These are phyloP conservation scores for Talaromyces sp. DNA, from an alignment of 2,329 filamentous ascomycete genomes.

Conservation along the genomic window DNA sequence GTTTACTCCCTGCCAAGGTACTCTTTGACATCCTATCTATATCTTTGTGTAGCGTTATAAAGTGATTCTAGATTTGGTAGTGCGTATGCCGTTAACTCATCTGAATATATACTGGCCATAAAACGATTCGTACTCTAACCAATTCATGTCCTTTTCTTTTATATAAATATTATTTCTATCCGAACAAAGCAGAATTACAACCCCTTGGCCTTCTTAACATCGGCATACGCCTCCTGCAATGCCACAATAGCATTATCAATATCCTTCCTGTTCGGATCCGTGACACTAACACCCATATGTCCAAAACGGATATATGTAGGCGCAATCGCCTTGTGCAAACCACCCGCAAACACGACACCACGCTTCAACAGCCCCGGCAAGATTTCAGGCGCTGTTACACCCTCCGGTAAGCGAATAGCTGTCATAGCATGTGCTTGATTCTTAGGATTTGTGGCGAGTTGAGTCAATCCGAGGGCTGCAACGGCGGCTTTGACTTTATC, in stretches of 20 bases:
- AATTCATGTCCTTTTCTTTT: neutral
- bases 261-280: constrained; percentile 71
- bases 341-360: constrained; percentile 89
- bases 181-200: constrained; percentile 21
- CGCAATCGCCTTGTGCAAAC: constrained; percentile 92
- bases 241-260: constrained; percentile 78
- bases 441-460: constrained; percentile 77
- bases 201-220: constrained; percentile 62
- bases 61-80: too few relatives aligned
- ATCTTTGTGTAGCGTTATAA: too few relatives aligned
- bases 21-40: too few relatives aligned
- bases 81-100: too few relatives aligned
- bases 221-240: constrained; percentile 66
- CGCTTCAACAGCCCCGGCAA: constrained; percentile 79
- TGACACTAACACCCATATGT: constrained; percentile 94
- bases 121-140: neutral
- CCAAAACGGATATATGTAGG: constrained; percentile 92
- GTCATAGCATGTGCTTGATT: constrained; percentile 98
- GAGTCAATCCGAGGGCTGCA: constrained; percentile 73
- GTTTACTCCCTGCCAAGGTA: too few relatives aligned
- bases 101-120: too few relatives aligned
- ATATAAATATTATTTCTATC: neutral
- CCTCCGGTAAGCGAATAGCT: constrained; percentile 88
- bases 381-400: constrained; percentile 71
- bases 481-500: constrained; percentile 83